These are phyloP conservation scores for Trichocladium uniseriatum DNA, from an alignment of 495 filamentous ascomycete species.

Conservation along the genomic window DNA sequence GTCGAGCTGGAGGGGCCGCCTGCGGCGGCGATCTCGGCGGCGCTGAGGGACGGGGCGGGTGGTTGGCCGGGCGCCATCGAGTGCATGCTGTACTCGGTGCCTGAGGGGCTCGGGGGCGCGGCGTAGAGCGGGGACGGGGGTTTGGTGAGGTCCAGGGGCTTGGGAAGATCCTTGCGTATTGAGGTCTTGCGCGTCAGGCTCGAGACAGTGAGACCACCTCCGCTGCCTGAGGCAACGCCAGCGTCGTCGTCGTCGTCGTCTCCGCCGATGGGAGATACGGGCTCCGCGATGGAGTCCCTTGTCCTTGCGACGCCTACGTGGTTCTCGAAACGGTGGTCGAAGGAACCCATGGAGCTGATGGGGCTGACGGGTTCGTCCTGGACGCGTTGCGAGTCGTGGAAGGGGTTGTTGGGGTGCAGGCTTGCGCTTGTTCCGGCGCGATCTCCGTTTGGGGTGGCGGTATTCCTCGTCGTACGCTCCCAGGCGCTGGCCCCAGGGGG, in stretches of 20 bases:
- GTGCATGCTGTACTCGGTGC: constrained; percentile 49
- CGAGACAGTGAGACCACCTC: constrained; percentile 30
- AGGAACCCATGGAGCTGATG: constrained; percentile 31
- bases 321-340: constrained; percentile 16
- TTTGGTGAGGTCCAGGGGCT: constrained; percentile 44
- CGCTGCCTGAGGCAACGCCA: neutral
- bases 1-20: constrained; percentile 46
- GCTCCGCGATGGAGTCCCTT: constrained; percentile 21
- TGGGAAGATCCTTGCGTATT: constrained; percentile 33
- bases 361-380: constrained; percentile 24
- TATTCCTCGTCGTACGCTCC: constrained; percentile 27
- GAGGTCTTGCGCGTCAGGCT: constrained; percentile 38
- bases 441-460: constrained; percentile 10
- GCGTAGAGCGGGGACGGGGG: constrained; percentile 19
- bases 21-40: constrained; percentile 45
- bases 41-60: constrained; percentile 35
- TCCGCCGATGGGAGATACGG: constrained; percentile 22
- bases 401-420: constrained; percentile 41
- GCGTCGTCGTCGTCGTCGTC: constrained; percentile 25
- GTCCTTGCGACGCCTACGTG: constrained; percentile 27
- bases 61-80: constrained; percentile 41
- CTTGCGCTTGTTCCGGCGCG: constrained; percentile 38
- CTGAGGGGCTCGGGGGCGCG: constrained; percentile 48
- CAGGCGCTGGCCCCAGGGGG: constrained; percentile 31
- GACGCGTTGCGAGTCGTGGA: constrained; percentile 37